Evolutionary conservation across 495 filamentous ascomycete genomes (phyloP).

Genomic region (Parathielavia hyrcaniae): DNA sequence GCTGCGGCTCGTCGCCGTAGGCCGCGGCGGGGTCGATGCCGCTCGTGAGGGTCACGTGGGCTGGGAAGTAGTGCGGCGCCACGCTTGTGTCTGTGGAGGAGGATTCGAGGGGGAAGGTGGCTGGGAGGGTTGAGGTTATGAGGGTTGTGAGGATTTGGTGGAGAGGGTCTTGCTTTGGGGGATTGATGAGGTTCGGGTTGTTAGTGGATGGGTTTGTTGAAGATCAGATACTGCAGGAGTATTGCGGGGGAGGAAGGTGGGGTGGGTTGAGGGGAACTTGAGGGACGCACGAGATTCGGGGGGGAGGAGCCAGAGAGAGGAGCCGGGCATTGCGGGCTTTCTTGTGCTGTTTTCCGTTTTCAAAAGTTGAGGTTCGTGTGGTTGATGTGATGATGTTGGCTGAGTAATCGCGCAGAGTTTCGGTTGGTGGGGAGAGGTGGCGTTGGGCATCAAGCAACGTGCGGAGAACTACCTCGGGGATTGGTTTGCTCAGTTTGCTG

Average conservation of each 20-base stretch:
- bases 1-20: conserved; percentile 24
- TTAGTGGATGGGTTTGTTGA: neutral
- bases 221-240: neutral
- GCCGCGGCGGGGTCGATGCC: conserved; percentile 14
- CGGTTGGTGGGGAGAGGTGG: neutral
- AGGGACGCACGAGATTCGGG: conserved; percentile 12
- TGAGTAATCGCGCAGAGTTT: neutral
- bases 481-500: too few relatives aligned
- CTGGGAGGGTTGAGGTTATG: conserved; percentile 24
- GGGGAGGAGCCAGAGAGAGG: conserved; percentile 33
- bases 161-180: conserved; percentile 20
- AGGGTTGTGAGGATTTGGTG: conserved; percentile 21
- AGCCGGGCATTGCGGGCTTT: conserved; percentile 25
- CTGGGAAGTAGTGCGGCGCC: conserved; percentile 24
- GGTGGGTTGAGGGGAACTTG: neutral
- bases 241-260: neutral
- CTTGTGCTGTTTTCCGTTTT: neutral
- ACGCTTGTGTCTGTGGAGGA: conserved; percentile 11
- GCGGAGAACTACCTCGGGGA: too few relatives aligned
- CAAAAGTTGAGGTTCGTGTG: neutral
- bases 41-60: conserved; percentile 33
- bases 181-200: neutral
- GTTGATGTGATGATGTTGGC: neutral
- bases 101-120: conserved; percentile 23
- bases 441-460: neutral